phyloP scores from a whole-genome alignment of 2,329 filamentous ascomycete genomes.

The Fusarium tjaetaba region DNA sequence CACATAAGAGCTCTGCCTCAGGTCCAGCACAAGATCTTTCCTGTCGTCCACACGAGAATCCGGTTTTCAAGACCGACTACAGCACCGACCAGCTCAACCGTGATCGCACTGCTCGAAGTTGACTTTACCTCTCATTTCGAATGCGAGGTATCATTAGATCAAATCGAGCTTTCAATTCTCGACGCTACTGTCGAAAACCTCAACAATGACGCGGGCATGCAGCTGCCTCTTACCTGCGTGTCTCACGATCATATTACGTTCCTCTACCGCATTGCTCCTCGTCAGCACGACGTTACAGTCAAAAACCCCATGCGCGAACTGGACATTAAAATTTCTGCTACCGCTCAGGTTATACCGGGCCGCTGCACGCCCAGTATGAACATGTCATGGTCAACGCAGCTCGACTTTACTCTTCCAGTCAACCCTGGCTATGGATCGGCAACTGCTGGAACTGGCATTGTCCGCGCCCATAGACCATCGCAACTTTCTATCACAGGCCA shows the following conservation, averaged over 20 bases:
- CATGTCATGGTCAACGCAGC: conserved; percentile 74
- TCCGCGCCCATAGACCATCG: conserved; percentile 69
- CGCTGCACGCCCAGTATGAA: conserved; percentile 68
- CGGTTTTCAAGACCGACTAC: conserved; percentile 74
- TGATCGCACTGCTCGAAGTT: conserved; percentile 77
- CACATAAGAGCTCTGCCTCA: conserved; percentile 72
- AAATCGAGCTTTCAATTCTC: conserved; percentile 65
- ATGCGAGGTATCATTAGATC: conserved; percentile 70
- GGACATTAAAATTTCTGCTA: conserved; percentile 69
- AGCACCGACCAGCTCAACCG: conserved; percentile 65
- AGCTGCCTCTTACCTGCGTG: conserved; percentile 69
- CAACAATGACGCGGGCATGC: conserved; percentile 58
- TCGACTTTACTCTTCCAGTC: conserved; percentile 75
- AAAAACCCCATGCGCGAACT: conserved; percentile 64
- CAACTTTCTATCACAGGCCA: conserved; percentile 70
- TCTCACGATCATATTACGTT: conserved; percentile 81
- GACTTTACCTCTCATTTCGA: conserved; percentile 78
- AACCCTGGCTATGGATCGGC: conserved; percentile 70
- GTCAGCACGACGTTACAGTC: conserved; percentile 55
- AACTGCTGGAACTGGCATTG: conserved; percentile 62
- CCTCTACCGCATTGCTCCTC: conserved; percentile 72
- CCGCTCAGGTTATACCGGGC: conserved; percentile 63
- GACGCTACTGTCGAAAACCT: conserved; percentile 69
- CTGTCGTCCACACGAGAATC: conserved; percentile 77
- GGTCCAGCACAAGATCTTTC: conserved; percentile 71